phyloP scores from a whole-genome alignment of 2,329 filamentous ascomycete genomes.

The Atkinsonella texensis region DNA sequence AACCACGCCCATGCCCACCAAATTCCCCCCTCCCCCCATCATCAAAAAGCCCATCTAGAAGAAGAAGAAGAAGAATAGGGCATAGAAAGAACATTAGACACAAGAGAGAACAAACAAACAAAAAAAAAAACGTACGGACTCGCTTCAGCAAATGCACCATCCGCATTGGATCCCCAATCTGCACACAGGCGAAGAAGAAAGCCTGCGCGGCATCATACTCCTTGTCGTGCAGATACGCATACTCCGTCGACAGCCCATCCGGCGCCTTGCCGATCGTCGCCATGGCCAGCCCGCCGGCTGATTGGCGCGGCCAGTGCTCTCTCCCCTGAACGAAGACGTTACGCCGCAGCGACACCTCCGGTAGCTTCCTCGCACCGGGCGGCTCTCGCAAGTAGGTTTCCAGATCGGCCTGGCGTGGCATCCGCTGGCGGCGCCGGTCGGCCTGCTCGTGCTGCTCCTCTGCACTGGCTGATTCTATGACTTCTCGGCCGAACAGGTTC shows the following conservation, averaged over 20 bases:
- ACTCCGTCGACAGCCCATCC: constrained; percentile 51
- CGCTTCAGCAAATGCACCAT: constrained; percentile 58
- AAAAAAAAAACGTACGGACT: constrained; percentile 20
- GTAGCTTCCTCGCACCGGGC: constrained; percentile 47
- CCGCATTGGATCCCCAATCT: constrained; percentile 69
- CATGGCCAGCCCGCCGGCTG: constrained; percentile 78
- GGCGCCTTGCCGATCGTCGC: constrained; percentile 34
- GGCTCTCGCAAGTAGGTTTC: constrained; percentile 43
- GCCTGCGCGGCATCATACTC: constrained; percentile 64
- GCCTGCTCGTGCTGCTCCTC: constrained; percentile 35
- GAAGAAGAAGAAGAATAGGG: too few species aligned
- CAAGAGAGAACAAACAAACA: neutral
- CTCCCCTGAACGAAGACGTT: constrained; percentile 82
- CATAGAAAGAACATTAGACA: too few species aligned
- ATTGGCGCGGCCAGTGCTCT: constrained; percentile 72
- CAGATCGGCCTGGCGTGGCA: constrained; percentile 41
- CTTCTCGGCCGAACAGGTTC: constrained; percentile 42
- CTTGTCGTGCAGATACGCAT: constrained; percentile 63
- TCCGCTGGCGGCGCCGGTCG: constrained; percentile 20
- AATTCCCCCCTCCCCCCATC: too few species aligned
- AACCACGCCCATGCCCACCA: too few species aligned
- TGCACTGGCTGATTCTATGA: constrained; percentile 40
- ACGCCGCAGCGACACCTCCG: constrained; percentile 58
- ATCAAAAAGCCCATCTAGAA: too few species aligned
- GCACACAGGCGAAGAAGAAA: constrained; percentile 69